Percentiles rank a stretch among this genome's conserved stretches.
These are phyloP conservation scores for Chaetomium tenue DNA, from an alignment of 495 filamentous ascomycete genomes.

Conservation along the genomic window DNA sequence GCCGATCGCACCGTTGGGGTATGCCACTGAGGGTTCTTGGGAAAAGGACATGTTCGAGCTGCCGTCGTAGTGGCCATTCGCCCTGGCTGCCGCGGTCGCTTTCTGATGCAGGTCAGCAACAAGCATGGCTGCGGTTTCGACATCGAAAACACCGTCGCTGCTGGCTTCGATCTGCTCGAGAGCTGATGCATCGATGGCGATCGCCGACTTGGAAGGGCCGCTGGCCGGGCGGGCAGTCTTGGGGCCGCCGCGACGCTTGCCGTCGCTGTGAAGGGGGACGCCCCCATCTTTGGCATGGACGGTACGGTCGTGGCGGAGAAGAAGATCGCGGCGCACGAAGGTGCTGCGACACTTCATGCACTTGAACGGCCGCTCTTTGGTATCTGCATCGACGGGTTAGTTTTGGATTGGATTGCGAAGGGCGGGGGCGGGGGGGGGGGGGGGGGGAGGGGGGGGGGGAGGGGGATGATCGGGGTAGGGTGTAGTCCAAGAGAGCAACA, in stretches of 20 bases:
- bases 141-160: constrained; percentile 92
- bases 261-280: constrained; percentile 89
- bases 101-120: constrained; percentile 99
- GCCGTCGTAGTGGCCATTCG: constrained; percentile 59
- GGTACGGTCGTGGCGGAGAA: constrained; percentile 95
- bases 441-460: no score
- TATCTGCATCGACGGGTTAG: constrained; percentile 59
- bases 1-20: constrained; percentile 69
- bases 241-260: constrained; percentile 76
- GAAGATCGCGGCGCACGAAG: constrained; percentile 93
- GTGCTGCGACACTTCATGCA: constrained; percentile 97
- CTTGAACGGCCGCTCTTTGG: constrained; percentile 98
- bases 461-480: background rate
- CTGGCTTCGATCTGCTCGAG: constrained; percentile 93
- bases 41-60: constrained; percentile 72
- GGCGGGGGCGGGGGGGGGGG: no score
- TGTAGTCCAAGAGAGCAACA: constrained; percentile 47
- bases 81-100: constrained; percentile 78
- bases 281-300: constrained; percentile 99
- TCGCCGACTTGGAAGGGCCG: constrained; percentile 74
- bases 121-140: constrained; percentile 98
- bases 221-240: constrained; percentile 64
- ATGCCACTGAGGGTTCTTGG: constrained; percentile 68
- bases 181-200: constrained; percentile 81
- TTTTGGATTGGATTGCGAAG: background rate